Percentiles rank a stretch among this genome's conserved stretches.
Evolutionary conservation across 495 filamentous ascomycete genomes (phyloP).

Genomic region (Pyrenula massariospora): DNA sequence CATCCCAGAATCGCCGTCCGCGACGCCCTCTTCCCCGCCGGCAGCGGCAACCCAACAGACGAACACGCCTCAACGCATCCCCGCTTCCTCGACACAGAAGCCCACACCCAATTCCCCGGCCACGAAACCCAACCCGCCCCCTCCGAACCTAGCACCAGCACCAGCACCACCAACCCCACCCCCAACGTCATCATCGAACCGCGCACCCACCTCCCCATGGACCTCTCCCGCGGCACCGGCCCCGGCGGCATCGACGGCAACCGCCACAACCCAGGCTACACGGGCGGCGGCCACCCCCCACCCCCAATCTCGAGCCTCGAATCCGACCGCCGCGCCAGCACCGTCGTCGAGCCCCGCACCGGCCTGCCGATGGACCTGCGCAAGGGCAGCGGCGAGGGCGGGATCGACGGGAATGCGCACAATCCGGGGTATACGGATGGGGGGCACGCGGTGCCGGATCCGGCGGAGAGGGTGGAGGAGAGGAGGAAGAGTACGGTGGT

Average conservation of each 20-base stretch:
- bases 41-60: neutral
- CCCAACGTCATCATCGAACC: neutral
- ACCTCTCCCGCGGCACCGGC: neutral
- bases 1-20: neutral
- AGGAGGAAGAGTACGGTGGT: neutral
- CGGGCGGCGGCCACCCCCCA: neutral
- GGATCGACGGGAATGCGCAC: neutral
- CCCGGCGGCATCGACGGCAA: neutral
- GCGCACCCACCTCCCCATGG: neutral
- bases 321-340: neutral
- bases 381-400: neutral
- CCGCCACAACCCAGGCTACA: neutral
- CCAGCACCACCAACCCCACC: neutral
- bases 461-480: neutral
- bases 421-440: neutral
- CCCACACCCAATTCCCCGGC: neutral
- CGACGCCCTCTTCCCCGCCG: neutral
- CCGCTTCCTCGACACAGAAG: neutral
- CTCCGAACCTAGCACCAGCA: neutral
- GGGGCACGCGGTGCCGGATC: neutral
- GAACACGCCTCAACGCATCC: neutral
- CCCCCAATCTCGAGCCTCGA: neutral
- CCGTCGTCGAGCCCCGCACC: neutral
- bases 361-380: neutral
- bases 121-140: neutral